Evolutionary conservation across 768 basidiomycete genomes (phyloP).

Genomic region (Podaxis sp.): DNA sequence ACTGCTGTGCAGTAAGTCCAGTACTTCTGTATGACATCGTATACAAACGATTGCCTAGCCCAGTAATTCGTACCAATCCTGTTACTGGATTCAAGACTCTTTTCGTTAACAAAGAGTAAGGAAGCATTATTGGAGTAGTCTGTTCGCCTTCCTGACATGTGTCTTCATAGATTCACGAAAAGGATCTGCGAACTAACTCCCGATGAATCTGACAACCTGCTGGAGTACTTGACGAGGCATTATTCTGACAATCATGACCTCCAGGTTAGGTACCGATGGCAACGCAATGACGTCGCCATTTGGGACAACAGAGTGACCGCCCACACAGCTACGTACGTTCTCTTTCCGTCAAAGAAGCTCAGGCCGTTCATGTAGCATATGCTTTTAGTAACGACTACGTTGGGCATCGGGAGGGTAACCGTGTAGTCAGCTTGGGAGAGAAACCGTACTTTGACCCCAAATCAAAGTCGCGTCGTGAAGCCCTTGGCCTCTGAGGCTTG

Average conservation of each 20-base stretch:
- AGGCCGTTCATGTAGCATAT: neutral
- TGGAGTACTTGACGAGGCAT: conserved; percentile 48
- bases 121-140: too few relatives aligned
- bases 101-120: conserved; percentile 53
- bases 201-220: conserved; percentile 51
- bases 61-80: conserved; percentile 55
- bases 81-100: conserved; percentile 59
- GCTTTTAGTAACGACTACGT: conserved; percentile 31
- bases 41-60: conserved; percentile 24
- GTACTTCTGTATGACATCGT: neutral
- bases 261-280: conserved; percentile 53
- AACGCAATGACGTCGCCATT: conserved; percentile 50
- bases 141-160: neutral
- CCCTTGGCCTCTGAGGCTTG: neutral
- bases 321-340: conserved; percentile 43
- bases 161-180: conserved; percentile 44
- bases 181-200: conserved; percentile 50
- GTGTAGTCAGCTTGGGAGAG: conserved; percentile 55
- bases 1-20: conserved; percentile 46
- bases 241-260: conserved; percentile 59
- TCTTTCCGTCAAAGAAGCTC: neutral
- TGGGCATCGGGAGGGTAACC: conserved; percentile 41
- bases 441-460: conserved; percentile 46
- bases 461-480: conserved; percentile 33
- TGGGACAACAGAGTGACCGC: conserved; percentile 59